Evolutionary conservation across 305 asterid species (phyloP).

Genomic region (Solanum hybrid): DNA sequence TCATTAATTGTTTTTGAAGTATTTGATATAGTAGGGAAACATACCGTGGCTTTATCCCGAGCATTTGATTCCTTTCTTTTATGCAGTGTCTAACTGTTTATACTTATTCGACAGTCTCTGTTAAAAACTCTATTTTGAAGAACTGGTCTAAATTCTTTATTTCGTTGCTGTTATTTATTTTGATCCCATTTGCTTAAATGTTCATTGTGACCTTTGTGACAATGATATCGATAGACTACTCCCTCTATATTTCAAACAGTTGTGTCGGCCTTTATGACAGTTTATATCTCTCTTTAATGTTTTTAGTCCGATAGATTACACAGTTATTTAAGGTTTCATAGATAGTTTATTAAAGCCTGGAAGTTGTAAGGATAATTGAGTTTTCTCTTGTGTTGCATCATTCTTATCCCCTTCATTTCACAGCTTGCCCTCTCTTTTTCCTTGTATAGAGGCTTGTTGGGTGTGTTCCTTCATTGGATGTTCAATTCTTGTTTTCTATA

Average conservation of each 20-base stretch:
- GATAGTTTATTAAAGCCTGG: neutral
- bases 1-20: neutral
- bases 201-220: neutral
- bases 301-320: neutral
- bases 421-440: neutral
- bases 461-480: neutral
- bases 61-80: neutral
- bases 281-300: neutral
- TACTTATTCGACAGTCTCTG: neutral
- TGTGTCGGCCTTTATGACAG: neutral
- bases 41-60: neutral
- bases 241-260: neutral
- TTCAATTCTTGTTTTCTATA: neutral
- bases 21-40: neutral
- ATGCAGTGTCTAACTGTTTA: neutral
- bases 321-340: neutral
- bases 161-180: neutral
- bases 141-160: neutral
- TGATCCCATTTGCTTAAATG: neutral
- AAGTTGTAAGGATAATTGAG: neutral
- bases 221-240: neutral
- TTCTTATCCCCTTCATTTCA: neutral
- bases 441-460: neutral
- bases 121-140: neutral
- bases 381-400: neutral